Base-by-base conservation (phyloP, 2,329 filamentous ascomycete species). In the Furcasterigmium furcatum region DNA sequence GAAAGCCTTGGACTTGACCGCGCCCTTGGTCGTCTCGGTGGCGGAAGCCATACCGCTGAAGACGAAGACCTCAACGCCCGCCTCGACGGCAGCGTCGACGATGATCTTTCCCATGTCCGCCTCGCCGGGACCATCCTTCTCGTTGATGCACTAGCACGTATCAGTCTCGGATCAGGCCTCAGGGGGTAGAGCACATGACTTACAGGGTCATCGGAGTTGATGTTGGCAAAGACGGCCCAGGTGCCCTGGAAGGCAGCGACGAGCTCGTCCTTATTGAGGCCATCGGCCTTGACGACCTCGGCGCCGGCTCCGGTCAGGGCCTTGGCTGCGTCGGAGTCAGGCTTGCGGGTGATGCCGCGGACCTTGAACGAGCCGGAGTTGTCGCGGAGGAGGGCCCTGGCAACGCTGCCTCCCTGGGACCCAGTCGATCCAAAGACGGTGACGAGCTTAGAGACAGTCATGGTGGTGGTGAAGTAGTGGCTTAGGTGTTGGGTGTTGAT, bases 41-140 rank as follows among this genome's bases (percentile, higher is more conserved):
- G 59, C 58, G 34, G 64, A 60, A 8, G 59, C 55, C 40, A 64
- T 58, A 4, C 64, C 60, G 40, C 66, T 68, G 40, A 61, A 68
- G 8, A 68, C 58, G 13, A 70, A 56, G 49, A 66, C 58, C 39
- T 58, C 48, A 0, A 67, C 63, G 14, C 65, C 61, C 9, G 59
- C 62, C 12, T 59, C 52, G 14, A 51, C 55, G 2, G 64, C 65
- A 9, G 57, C 58, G 41, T 67, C 63, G 12, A 67, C 52, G 34
- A 70, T 48, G 4, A 27, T 49, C 36, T 61, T 66, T 9, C 65
- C 66, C 19, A 68, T 39, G n/a, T 64, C 65, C 6, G 55, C 53
- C 45, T 70, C 67, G 2, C 49, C 62, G 3, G 56, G 59, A 1
- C 60, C 58, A 5, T 49, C 52, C 4, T 45, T 44, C 30, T 60